Percentiles rank a stretch among this genome's conserved stretches.
Evolutionary conservation across 352 stramenopile genomes (phyloP).

Genomic region (Pythium guiyangense): DNA sequence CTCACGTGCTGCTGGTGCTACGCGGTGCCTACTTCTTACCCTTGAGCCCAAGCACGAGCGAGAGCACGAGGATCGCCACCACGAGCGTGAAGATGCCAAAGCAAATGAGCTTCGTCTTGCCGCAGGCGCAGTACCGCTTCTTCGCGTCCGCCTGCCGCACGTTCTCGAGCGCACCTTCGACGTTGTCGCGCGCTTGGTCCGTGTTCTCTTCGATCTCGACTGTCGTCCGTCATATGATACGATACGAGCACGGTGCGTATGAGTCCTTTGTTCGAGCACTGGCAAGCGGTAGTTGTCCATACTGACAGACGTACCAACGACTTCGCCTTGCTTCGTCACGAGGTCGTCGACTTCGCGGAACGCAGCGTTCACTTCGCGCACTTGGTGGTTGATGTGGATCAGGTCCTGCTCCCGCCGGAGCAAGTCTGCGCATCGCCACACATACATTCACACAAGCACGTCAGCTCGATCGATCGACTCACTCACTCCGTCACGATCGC

Average conservation of each 20-base stretch:
- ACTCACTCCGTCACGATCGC: conserved; percentile 48
- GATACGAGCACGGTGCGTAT: no score
- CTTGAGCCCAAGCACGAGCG: no score
- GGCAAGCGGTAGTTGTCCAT: no score
- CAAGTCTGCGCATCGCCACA: conserved; percentile 38
- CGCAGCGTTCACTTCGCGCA: conserved; percentile 62
- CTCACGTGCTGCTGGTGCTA: no score
- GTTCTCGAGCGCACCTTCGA: conserved; percentile 39
- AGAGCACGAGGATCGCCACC: conserved; percentile 38
- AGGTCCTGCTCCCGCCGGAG: conserved; percentile 60
- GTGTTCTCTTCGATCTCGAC: conserved; percentile 62
- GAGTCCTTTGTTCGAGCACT: no score
- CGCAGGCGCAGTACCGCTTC: conserved; percentile 43
- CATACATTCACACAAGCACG: conserved; percentile 12
- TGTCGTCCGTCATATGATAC: conserved; percentile 5
- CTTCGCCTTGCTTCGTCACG: conserved; percentile 58
- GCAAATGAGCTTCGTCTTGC: conserved; percentile 59
- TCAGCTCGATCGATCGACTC: no score
- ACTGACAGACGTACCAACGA: conserved; percentile 34
- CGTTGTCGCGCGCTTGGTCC: conserved; percentile 43
- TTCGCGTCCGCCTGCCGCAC: conserved; percentile 51
- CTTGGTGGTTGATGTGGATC: conserved; percentile 65
- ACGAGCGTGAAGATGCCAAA: conserved; percentile 42
- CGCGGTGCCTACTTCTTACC: no score
- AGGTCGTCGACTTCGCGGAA: no score